Base-by-base conservation (phyloP, 2,329 filamentous ascomycete species). In the Hymenoscyphus salicellus region DNA sequence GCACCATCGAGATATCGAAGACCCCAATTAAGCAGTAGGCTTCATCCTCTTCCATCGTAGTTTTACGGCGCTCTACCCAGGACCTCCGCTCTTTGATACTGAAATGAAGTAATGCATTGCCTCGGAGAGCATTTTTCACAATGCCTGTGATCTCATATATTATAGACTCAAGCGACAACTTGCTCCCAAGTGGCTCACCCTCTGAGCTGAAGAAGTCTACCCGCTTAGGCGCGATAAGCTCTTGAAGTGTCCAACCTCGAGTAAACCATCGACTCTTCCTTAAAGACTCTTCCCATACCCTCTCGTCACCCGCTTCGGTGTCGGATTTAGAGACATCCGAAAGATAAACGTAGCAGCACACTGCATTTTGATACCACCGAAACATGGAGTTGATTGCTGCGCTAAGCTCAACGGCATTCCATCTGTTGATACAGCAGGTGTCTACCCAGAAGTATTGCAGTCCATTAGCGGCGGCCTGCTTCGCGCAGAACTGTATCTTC, bases 1-100 rank as follows among this genome's bases (percentile, higher is more conserved):
- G 32, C 32, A 36, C 32, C 32, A 36, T 36, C 2, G 32, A 36
- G 4, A 36, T 7, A 36, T 36, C 71, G 33, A 82, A 82, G 0
- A 82, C 72, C 0, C 80, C 80, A 4, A 82, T 65, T 0, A 82
- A 70, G 16, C 74, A 80, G 43, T 82, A 82, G 0, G 78, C 78
- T 33, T 73, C 72, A 58, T 82, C 80, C 56, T 82, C 79, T 0
- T 63, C 17, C 11, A 36, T 36, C 5, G 32, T 36, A 36, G 32
- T 36, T 5, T 36, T 58, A 0, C 79, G 73, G 7, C 68, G 60
- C 1, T 77, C 72, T 3, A 78, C 79, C 79, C 78, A 81, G 0
- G 77, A 77, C 76, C 80, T 79, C 0, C 76, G 71, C 49, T 77
- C 75, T 0, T 78, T 78, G 52, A 79, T 58, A 0, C 49, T 55